Conservation (phyloP, 2,329 filamentous ascomycete genomes). For the Ophiostoma fasciatum region DNA sequence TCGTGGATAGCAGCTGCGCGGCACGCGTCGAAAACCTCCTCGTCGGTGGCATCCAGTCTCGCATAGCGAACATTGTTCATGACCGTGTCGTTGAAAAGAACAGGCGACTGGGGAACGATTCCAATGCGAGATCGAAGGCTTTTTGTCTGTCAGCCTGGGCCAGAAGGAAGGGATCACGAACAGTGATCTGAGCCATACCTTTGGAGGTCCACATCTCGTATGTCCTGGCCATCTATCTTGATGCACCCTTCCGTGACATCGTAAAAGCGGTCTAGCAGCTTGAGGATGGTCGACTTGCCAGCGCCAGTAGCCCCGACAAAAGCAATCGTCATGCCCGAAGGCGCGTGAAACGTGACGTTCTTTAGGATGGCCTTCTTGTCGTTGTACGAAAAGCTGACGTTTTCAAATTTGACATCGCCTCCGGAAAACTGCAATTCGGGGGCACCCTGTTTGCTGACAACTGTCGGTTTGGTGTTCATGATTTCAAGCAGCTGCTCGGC, state of each 20-base stretch:
- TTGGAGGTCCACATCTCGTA: conserved; percentile 36
- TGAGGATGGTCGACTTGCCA: conserved; percentile 43
- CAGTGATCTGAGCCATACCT: conserved; percentile 18
- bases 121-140: conserved; percentile 36
- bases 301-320: conserved; percentile 47
- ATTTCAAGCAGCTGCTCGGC: conserved; percentile 43
- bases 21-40: conserved; percentile 39
- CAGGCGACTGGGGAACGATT: conserved; percentile 39
- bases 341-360: conserved; percentile 33
- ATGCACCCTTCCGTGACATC: conserved; percentile 39
- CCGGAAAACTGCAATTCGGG: conserved; percentile 33
- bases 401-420: conserved; percentile 38
- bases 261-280: conserved; percentile 45
- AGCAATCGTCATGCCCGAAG: conserved; percentile 38
- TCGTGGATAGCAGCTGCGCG: conserved; percentile 42
- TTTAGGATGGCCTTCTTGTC: conserved; percentile 43
- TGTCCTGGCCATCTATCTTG: conserved; percentile 39
- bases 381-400: conserved; percentile 44
- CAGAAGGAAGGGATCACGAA: background rate
- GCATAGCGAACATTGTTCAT: conserved; percentile 46
- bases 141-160: background rate
- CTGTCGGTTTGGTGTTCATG: conserved; percentile 40
- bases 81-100: conserved; percentile 43
- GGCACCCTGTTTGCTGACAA: conserved; percentile 36
- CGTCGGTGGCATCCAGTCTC: conserved; percentile 35